Base-by-base conservation (phyloP, 1,284 basidiomycete genomes). In the Sanghuangporus baumii region DNA sequence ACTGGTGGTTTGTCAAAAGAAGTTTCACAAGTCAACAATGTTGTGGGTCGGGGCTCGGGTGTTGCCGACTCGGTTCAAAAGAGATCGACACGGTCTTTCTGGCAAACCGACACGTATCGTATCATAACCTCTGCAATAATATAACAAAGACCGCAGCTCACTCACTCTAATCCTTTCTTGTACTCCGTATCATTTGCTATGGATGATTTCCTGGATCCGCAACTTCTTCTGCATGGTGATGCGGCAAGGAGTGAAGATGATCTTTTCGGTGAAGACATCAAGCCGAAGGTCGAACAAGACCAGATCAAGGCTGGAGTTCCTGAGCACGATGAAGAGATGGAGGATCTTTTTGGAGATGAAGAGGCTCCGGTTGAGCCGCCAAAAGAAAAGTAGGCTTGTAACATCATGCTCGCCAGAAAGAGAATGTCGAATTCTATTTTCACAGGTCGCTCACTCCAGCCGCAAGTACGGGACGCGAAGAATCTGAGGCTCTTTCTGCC, bases 341-440 rank as follows among this genome's bases (percentile, higher is more conserved):
- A 84, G 64, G 90, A 92, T 72, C 80, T 92, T 57, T 92, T 92
- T 72, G 89, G 89, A 41, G 87, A 88, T 67, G 89, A 90, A 54
- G 79, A 82, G 43, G 84, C 84, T 37, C 16, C 31, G 34, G 52
- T 36, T n/a, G 52, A 54, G 16, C 40, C 81, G 84, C 60, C 82
- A 81, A 41, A 47, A 52, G 62, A 52, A 36, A 56, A 38, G 47
- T 34, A n/a, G 18, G 47, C 18, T 36, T 20, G 62, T 43, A 62
- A 37, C 37, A 31, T 1, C 6, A n/a, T 37, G 3, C 14, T 37
- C 2, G 31, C 14, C 5, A 14, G 16, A 36, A 31, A 7, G 8
- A 7, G 31, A 37, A 18, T n/a, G 40, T 12, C 57, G 55, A 65
- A 55, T 65, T 26, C 55, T 75, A 59, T 38, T 57, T 64, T 46